Conservation (phyloP, 805 yeast species). For the Ogataea minuta region DNA sequence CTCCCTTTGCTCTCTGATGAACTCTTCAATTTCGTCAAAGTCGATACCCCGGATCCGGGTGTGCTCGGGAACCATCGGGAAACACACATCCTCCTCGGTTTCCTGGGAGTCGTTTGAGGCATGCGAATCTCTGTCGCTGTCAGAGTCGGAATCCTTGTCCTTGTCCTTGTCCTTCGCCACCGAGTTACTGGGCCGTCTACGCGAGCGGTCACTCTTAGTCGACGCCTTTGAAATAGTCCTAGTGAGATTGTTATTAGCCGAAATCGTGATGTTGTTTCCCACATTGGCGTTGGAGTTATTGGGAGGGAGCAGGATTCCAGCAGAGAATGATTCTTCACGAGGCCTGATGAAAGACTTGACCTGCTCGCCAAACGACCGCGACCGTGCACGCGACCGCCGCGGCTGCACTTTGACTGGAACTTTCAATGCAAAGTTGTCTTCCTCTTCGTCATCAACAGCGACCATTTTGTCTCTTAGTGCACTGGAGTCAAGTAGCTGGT, state of each 20-base stretch:
- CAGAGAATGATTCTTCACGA: constrained; percentile 31
- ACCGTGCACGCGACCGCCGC: constrained; percentile 28
- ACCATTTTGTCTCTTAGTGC: constrained; percentile 31
- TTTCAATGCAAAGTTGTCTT: constrained; percentile 27
- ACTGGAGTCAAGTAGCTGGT: constrained; percentile 26
- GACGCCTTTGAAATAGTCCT: constrained; percentile 34
- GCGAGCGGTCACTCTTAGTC: constrained; percentile 27
- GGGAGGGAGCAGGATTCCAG: constrained; percentile 31
- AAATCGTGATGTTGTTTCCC: constrained; percentile 16
- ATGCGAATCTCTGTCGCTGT: constrained; percentile 68
- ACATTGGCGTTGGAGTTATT: constrained; percentile 6
- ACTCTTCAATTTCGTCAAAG: constrained; percentile 86
- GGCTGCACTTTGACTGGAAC: constrained; percentile 18
- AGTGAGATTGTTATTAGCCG: constrained; percentile 23
- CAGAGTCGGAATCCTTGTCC: constrained; percentile 34
- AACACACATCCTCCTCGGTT: constrained; percentile 96
- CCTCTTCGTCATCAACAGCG: constrained; percentile 30
- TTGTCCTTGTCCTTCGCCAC: constrained; percentile 8
- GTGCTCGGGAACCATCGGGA: constrained; percentile 79
- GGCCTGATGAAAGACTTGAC: constrained; percentile 37
- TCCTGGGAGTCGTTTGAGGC: constrained; percentile 81
- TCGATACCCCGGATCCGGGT: constrained; percentile 72
- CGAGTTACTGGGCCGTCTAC: constrained; percentile 20
- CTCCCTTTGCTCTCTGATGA: constrained; percentile 59
- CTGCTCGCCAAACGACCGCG: constrained; percentile 45